Evolutionary conservation across 176 grass and related monocot species (phyloP).

Genomic region (Hordeum vulgare): MorexV3_pseudomolecules_assembly NC_058520.1:20005550-20006049

Average conservation of each 20-base stretch:
- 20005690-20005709: constrained; percentile 18
- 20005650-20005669: not conserved
- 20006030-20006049: too few species aligned
- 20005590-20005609: not conserved
- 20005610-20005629: not conserved
- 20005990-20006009: too few species aligned
- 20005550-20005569: constrained; percentile 15
- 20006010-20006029: too few species aligned
- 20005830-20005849: not conserved
- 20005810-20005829: not conserved
- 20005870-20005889: too few species aligned
- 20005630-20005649: not conserved
- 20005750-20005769: not conserved
- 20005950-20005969: too few species aligned
- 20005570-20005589: not conserved
- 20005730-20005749: not conserved
- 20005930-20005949: too few species aligned
- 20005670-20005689: not conserved
- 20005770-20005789: not conserved
- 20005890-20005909: too few species aligned
- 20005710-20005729: not conserved
- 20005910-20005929: too few species aligned
- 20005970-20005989: too few species aligned
- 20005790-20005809: not conserved
- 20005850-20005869: too few species aligned